Evolutionary conservation across 441 rosid species (phyloP).

Genomic region (Populus hybrid): DNA sequence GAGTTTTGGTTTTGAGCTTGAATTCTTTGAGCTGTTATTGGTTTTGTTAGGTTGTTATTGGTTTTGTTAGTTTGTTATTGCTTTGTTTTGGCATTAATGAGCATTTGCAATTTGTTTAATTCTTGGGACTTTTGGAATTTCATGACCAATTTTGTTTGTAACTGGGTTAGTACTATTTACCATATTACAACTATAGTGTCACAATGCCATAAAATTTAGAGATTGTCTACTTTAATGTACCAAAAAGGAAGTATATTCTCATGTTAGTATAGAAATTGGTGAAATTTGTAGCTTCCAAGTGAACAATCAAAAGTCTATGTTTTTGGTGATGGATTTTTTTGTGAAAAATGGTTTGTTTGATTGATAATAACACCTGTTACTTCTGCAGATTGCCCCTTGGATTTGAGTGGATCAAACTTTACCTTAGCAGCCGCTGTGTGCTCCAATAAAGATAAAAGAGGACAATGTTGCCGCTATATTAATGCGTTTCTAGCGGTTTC

Average conservation of each 20-base stretch:
- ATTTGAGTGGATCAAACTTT: constrained; percentile 65
- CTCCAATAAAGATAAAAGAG: constrained; percentile 59
- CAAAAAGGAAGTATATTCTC: background rate
- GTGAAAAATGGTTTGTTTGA: background rate
- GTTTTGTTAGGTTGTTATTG: background rate
- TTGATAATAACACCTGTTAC: constrained; percentile 13
- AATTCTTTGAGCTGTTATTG: constrained; percentile 3
- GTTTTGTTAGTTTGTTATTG: background rate
- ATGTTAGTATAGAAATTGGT: background rate
- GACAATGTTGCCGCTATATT: constrained; percentile 90
- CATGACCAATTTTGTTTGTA: background rate
- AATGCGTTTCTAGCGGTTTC: constrained; percentile 80
- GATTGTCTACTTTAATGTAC: background rate
- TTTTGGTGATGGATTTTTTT: background rate
- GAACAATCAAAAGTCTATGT: background rate
- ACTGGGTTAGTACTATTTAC: background rate
- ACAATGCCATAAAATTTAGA: background rate
- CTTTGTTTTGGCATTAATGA: background rate
- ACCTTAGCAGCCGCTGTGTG: constrained; percentile 79
- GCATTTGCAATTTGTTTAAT: background rate
- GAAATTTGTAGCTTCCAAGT: background rate
- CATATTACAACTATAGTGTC: background rate
- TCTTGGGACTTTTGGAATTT: background rate
- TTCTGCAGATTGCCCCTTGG: constrained; percentile 82
- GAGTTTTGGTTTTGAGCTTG: constrained; percentile 17